Percentiles rank a stretch among this genome's conserved stretches.
Conservation (phyloP, 1,139 yeast genomes). For the Zygosaccharomyces pseudobailii region DNA sequence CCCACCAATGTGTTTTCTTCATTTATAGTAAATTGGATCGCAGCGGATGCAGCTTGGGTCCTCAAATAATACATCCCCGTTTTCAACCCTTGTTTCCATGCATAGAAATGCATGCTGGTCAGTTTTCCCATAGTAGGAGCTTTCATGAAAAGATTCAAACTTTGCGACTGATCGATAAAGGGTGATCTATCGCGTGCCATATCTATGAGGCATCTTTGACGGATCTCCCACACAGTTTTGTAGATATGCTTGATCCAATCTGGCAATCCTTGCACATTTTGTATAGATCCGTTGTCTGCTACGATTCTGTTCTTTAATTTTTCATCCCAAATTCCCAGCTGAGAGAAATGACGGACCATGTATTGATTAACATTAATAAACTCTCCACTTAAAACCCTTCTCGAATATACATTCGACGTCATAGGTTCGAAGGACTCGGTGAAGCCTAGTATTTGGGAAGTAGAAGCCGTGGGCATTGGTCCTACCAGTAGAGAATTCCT, state of each 20-base stretch:
- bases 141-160: constrained; percentile 74
- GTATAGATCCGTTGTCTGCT: constrained; percentile 80
- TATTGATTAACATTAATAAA: constrained; percentile 83
- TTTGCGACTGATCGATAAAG: constrained; percentile 90
- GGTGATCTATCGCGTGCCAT: constrained; percentile 95
- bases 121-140: constrained; percentile 86
- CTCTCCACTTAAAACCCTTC: constrained; percentile 85
- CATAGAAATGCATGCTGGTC: constrained; percentile 94
- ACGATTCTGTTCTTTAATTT: constrained; percentile 75
- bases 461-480: constrained; percentile 96
- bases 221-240: constrained; percentile 95
- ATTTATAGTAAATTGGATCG: constrained; percentile 76
- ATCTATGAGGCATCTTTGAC: constrained; percentile 82
- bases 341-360: constrained; percentile 73
- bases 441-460: constrained; percentile 83
- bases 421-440: constrained; percentile 91
- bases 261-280: constrained; percentile 70
- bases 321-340: constrained; percentile 76
- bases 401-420: constrained; percentile 78
- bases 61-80: constrained; percentile 97
- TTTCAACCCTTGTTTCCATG: constrained; percentile 95
- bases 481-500: constrained; percentile 82
- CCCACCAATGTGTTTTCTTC: constrained; percentile 9
- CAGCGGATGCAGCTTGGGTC: constrained; percentile 89
- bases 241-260: constrained; percentile 68